Evolutionary conservation across 345 rosid species (phyloP).

Genomic region (Cardiospermum halicacabum): DNA sequence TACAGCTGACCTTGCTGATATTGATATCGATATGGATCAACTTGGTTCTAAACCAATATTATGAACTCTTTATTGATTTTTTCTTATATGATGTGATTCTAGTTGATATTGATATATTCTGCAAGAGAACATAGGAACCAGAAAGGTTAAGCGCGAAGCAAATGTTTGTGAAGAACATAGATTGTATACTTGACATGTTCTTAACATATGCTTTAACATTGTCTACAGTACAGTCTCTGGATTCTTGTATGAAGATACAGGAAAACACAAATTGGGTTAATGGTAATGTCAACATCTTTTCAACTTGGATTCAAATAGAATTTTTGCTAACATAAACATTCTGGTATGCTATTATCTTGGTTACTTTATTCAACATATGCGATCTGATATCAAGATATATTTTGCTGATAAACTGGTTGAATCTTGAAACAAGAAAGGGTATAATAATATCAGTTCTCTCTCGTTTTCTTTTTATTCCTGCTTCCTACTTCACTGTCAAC

Average conservation of each 20-base stretch:
- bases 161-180: conserved; percentile 50
- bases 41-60: neutral
- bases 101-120: neutral
- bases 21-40: conserved; percentile 47
- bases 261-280: conserved; percentile 49
- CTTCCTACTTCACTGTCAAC: conserved; percentile 83
- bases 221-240: conserved; percentile 83
- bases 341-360: conserved; percentile 67
- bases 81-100: neutral
- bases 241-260: conserved; percentile 74
- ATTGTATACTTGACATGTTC: conserved; percentile 53
- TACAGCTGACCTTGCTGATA: conserved; percentile 74
- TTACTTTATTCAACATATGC: conserved; percentile 58
- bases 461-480: conserved; percentile 61
- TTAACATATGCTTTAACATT: conserved; percentile 62
- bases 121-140: conserved; percentile 33
- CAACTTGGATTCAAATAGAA: no score
- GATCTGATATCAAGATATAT: conserved; percentile 67
- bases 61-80: neutral
- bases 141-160: conserved; percentile 54
- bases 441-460: conserved; percentile 45
- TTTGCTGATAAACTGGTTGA: conserved; percentile 49
- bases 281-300: conserved; percentile 31
- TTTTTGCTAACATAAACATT: neutral
- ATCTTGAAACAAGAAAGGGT: conserved; percentile 61